These are phyloP conservation scores for Pyrenopolyporus hunteri DNA, from an alignment of 495 filamentous ascomycete species.

Conservation along the genomic window DNA sequence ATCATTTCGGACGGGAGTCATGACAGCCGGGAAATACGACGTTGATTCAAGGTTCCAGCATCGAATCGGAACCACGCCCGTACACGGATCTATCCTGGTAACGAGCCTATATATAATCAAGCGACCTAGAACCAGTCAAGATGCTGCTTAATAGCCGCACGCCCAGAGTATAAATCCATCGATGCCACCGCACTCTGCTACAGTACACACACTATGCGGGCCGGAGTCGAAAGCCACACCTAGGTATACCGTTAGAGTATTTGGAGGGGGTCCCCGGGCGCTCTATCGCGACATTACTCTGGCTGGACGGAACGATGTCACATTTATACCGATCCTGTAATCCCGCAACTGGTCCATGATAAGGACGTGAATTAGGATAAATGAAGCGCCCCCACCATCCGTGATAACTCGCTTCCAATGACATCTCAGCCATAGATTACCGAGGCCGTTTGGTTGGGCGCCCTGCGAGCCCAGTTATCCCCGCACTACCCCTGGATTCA, in stretches of 20 bases:
- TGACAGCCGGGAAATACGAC: slow-evolving; percentile 25
- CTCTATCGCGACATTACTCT: slow-evolving; percentile 6
- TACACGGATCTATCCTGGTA: slow-evolving; percentile 25
- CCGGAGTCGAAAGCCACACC: slow-evolving; percentile 26
- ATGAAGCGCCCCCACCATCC: slow-evolving; percentile 24
- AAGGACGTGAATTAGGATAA: slow-evolving; percentile 29
- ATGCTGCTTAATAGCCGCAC: slow-evolving; percentile 17
- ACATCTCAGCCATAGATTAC: slow-evolving; percentile 11
- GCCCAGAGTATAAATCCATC: not conserved
- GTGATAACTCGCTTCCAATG: slow-evolving; percentile 35
- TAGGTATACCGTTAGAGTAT: slow-evolving; percentile 33
- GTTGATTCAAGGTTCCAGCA: slow-evolving; percentile 20
- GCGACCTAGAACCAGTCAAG: slow-evolving; percentile 3
- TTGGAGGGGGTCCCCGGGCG: slow-evolving; percentile 1
- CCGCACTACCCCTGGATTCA: slow-evolving; percentile 12
- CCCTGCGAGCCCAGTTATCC: slow-evolving; percentile 12
- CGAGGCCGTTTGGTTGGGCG: slow-evolving; percentile 26
- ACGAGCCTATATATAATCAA: slow-evolving; percentile 4
- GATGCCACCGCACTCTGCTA: too few species aligned
- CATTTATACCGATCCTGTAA: slow-evolving; percentile 37
- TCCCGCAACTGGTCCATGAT: slow-evolving; percentile 28
- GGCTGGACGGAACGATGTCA: slow-evolving; percentile 35
- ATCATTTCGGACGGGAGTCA: slow-evolving; percentile 14
- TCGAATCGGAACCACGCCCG: slow-evolving; percentile 28
- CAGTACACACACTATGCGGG: slow-evolving; percentile 7